Conservation (phyloP, 106 monocot species). For the Allium fistulosum region DNA sequence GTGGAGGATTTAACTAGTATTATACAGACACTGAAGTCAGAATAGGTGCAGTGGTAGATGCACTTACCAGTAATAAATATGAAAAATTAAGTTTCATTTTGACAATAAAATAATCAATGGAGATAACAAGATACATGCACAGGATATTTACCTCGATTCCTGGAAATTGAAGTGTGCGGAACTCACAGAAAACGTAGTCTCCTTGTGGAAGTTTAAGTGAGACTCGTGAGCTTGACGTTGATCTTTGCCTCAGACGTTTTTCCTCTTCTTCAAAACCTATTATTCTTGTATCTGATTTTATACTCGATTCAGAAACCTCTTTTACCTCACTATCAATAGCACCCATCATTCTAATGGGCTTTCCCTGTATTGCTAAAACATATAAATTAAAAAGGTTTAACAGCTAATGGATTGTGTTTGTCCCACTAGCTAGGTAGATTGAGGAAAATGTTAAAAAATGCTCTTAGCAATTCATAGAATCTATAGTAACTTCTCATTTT, state of each 20-base stretch:
- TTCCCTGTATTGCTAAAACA: conserved; percentile 44
- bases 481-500: too few relatives aligned
- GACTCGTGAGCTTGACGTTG: conserved; percentile 10
- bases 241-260: conserved; percentile 49
- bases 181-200: conserved; percentile 75
- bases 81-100: too few relatives aligned
- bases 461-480: too few relatives aligned
- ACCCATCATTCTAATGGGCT: conserved; percentile 94
- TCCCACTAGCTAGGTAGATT: not conserved
- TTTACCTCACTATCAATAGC: conserved; percentile 72
- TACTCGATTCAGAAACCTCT: conserved; percentile 68
- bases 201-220: conserved; percentile 80
- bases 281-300: conserved; percentile 54
- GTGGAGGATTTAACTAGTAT: conserved; percentile 72
- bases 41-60: too few relatives aligned
- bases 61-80: too few relatives aligned
- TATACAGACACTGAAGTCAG: not conserved
- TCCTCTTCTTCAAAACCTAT: conserved; percentile 96
- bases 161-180: conserved; percentile 72
- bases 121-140: not conserved
- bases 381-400: not conserved
- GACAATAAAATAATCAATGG: too few relatives aligned
- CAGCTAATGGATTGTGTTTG: not conserved
- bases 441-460: too few relatives aligned
- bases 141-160: conserved; percentile 65